Evolutionary conservation across 208 protist species (phyloP), one percentile per base, ranked within the genome.

Genomic region (Leishmania amazonensis): DNA sequence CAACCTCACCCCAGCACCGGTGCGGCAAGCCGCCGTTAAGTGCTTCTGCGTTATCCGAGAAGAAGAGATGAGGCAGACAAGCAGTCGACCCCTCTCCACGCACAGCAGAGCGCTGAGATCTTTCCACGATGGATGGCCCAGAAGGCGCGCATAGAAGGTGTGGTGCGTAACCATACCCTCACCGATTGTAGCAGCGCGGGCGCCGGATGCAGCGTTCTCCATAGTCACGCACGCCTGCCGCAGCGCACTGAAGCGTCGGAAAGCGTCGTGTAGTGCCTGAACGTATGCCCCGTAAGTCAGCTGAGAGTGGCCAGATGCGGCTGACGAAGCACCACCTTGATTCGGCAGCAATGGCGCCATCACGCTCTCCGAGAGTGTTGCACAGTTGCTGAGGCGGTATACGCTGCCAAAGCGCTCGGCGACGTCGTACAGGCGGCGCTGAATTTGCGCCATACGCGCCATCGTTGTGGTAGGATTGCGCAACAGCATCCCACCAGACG

Each of bases 41-140:
- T 86, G 75, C 60, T 89, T 79, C 84, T 96, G 94, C n/a, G 92
- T 93, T 17, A 89, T 76, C 42, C 86, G 89, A 49, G 91, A 95
- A 31, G 91, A 93, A 45, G 89, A 79, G 65, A 86, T 83, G 31
- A 94, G 21, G 67, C 88, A 97, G 21, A 96, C 80, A 58, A 93
- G 83, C 31, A 95, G 81, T 0, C 89, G 87, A 17, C 80, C 81
- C 35, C 82, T 35, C 80, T 97, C 94, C 40, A 96, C 75, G 24
- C 87, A 80, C 1, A 97, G 84, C 86, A 97, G 45, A 42, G 79
- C 77, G 57, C 53, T 81, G 19, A 96, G 0, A 76, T 97, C 91
- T 70, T 90, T 91, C 80, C 89, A 91, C 21, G 62, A 57, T 4
- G 86, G 85, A 71, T 95, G 90, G 71, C 85, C 85, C 6, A 76